Percentiles rank a stretch among this genome's conserved stretches.
These are phyloP conservation scores for Setaria italica DNA, from an alignment of 202 grass and related monocot species.

Conservation along the genomic window DNA sequence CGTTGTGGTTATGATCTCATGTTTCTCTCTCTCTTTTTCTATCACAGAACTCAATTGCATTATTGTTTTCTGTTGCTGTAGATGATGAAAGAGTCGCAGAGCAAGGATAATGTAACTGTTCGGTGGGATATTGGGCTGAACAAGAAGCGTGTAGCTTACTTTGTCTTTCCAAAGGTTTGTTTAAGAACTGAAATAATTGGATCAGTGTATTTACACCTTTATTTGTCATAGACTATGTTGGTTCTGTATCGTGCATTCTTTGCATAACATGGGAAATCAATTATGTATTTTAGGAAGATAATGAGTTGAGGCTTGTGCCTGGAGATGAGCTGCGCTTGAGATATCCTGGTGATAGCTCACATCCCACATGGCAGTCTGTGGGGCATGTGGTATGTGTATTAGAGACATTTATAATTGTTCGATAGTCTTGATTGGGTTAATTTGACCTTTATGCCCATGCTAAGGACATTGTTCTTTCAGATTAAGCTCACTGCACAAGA, in stretches of 20 bases:
- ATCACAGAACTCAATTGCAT: not conserved
- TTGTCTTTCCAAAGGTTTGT: slow-evolving; percentile 98
- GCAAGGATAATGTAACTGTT: slow-evolving; percentile 97
- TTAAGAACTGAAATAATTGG: slow-evolving; percentile 19
- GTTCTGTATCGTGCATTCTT: not conserved
- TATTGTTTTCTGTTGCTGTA: slow-evolving; percentile 44
- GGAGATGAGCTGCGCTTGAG: slow-evolving; percentile 97
- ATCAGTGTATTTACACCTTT: slow-evolving; percentile 9
- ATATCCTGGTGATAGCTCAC: slow-evolving; percentile 86
- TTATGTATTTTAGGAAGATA: slow-evolving; percentile 84
- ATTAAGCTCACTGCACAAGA: slow-evolving; percentile 98
- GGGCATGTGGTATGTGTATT: slow-evolving; percentile 87
- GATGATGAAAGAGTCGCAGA: slow-evolving; percentile 99
- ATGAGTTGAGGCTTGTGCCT: slow-evolving; percentile 98
- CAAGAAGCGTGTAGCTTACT: slow-evolving; percentile 96
- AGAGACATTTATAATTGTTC: slow-evolving; percentile 34
- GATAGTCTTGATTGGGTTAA: not conserved
- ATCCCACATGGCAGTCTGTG: slow-evolving; percentile 98
- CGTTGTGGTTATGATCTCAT: slow-evolving; percentile 15
- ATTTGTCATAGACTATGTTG: not conserved
- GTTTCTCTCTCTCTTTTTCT: slow-evolving; percentile 24
- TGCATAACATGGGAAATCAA: slow-evolving; percentile 8
- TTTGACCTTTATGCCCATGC: slow-evolving; percentile 40
- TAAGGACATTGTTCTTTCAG: slow-evolving; percentile 61
- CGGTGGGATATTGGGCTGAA: slow-evolving; percentile 99